Base-by-base conservation (phyloP, 1,284 basidiomycete species). In the Psilocybe mexicana region DNA sequence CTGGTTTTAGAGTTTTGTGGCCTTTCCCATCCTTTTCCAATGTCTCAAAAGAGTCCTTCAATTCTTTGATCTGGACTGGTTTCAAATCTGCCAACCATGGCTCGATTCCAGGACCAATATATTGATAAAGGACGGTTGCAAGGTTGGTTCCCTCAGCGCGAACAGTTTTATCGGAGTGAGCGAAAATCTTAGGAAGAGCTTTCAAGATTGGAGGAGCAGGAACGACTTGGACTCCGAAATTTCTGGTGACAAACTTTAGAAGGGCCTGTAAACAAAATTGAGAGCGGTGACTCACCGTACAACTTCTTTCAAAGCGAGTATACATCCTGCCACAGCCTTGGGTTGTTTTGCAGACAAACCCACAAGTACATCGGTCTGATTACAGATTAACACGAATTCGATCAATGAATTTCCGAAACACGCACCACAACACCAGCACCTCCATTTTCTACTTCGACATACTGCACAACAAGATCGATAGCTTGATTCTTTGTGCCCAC, bases 21-120 rank as follows among this genome's bases (percentile, higher is more conserved):
- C 93, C 93, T 63, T 88, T 90, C 1, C 89, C 90, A 35, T 90
- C 87, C 50, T 85, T 86, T 67, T 97, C 94, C 78, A 96, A 81
- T 30, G 73, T 76, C 62, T 93, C 93, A 68, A 98, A 99, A 0
- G 87, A 82, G 69, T 97, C 96, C 67, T 94, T 93, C 60, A 99
- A 74, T 69, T 99, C 97, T 71, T 98, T 96, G 44, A 96, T 87
- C 73, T 99, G 97, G n/a, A 99, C 95, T 0, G 97, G 94, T 72
- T 99, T 99, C 61, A 99, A 82, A 64, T 97, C 93, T n/a, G 85
- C 78, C 8, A 99, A 77, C 75, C 89, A 94, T 45, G 94, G 86
- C 55, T 94, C 88, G 60, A 99, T 89, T 0, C 88, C 91, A 1
- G 90, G 79, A 24, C 97, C 97, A 63, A 99, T 87, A 71, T 88